Base-by-base conservation (phyloP, 1,139 yeast genomes). In the Yamadazyma blattariae region DNA sequence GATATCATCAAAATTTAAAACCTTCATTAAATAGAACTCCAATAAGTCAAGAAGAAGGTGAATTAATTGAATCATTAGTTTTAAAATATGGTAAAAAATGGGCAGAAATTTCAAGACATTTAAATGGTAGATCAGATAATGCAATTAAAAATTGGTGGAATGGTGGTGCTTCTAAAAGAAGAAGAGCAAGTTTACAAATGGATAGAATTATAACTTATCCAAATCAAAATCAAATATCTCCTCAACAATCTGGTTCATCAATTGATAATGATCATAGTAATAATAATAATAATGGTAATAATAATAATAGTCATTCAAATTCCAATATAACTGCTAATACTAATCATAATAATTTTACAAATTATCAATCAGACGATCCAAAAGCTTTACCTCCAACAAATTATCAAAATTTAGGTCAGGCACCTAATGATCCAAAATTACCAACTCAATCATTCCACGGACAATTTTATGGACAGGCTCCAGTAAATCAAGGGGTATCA, bases 111-210 rank as follows among this genome's bases (percentile, higher is more conserved):
- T 88, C 95, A 18, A 74, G 96, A 35, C 95, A 87, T 57, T 63
- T 89, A 42, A 82, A 85, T 46, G 96, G 96, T 2, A 67, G 96
- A 36, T 77, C 87, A 13, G 97, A 89, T 59, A 89, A 89, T 57
- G 92, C 96, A 20, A 87, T 89, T 48, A 89, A 89, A 56, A 88
- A 88, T 61, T 89, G 96, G 96, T 89, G 96, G 96, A 89, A 89
- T 53, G 95, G 95, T 7, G 94, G 95, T 10, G 90, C 94, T 13
- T 86, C 84, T 51, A 71, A 94, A 41, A 64, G 95, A 45, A 71
- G 88, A 47, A 57, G 86, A 43, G 79, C 81, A 4, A 56, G 63
- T 38, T 40, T 46, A 16, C 38, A 35, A 29, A 35, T 19, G 23
- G 38, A 35, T 8, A 32, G 33, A 26, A 17, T 35, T 5, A 21